Evolutionary conservation across 306 rosid genomes (phyloP).

Genomic region (Cicer chorassanicum): DNA sequence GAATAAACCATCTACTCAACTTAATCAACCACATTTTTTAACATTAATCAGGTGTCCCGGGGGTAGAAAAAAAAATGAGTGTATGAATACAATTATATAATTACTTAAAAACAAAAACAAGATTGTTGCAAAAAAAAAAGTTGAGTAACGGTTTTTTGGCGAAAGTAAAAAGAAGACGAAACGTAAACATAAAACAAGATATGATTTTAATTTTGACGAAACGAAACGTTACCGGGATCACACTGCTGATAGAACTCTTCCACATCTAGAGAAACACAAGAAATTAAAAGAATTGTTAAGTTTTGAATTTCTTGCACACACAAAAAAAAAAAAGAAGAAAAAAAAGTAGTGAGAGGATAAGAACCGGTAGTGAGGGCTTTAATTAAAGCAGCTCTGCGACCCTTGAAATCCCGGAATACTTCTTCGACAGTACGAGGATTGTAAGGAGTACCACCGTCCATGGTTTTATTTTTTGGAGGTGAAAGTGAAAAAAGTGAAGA

Average conservation of each 20-base stretch:
- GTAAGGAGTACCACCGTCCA: constrained; percentile 51
- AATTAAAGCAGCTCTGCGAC: constrained; percentile 56
- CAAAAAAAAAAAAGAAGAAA: background rate
- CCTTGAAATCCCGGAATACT: constrained; percentile 55
- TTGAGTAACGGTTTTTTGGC: background rate
- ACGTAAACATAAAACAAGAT: background rate
- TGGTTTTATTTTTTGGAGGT: background rate
- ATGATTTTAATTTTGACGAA: background rate
- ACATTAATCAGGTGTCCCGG: too few species aligned
- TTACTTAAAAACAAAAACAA: too few species aligned
- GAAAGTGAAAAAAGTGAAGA: background rate
- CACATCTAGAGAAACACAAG: constrained; percentile 45
- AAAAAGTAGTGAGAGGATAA: background rate
- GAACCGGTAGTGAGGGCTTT: constrained; percentile 55
- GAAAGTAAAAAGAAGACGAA: background rate
- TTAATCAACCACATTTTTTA: too few species aligned
- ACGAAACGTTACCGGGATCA: constrained; percentile 50
- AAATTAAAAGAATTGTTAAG: background rate
- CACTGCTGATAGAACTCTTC: constrained; percentile 53
- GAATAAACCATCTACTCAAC: too few species aligned
- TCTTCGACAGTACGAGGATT: constrained; percentile 63
- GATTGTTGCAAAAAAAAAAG: too few species aligned
- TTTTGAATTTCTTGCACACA: background rate
- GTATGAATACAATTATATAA: too few species aligned
- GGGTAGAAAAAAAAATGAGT: too few species aligned